Evolutionary conservation across 2,329 filamentous ascomycete genomes (phyloP), one percentile per base, ranked within the genome.

Genomic region (Knufia petricola): DNA sequence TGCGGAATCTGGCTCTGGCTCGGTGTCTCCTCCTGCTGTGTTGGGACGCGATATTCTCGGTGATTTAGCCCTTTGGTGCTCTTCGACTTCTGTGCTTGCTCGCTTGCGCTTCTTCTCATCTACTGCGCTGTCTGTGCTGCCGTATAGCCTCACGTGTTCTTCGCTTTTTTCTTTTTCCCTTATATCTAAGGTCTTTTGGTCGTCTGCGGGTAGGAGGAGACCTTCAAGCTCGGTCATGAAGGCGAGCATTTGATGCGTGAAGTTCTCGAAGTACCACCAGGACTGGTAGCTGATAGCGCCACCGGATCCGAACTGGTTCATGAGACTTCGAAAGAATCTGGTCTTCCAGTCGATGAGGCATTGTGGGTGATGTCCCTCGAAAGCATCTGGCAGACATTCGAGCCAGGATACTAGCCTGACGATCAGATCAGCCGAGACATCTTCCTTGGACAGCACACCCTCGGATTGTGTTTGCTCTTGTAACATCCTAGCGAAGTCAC

Each of bases 341-440:
- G 68, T 67, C 20, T 69, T 64, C 50, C 66, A 69, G 44, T 70
- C 62, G 48, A 72, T 64, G 39, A 72, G 64, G 54, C 69, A 71
- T 47, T 68, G 66, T 1, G 68, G 63, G 39, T 62, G 63, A 50
- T 72, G 69, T 21, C 66, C 59, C 20, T 64, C 58, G 50, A 71
- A 72, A 1, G 63, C 57, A 3, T 61, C 53, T 4, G 67, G 61
- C 3, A 72, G 56, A 15, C 63, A 66, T 24, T 70, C 56, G 23
- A 72, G 66, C 52, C 70, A 71, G 15, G 62, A 62, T 19, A 71
- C 65, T 68, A 69, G 71, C 52, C 68, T 68, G 50, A 71, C 69
- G 0, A 60, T 48, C 21, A 56, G 49, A 21, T 24, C 41, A 19
- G 32, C 21, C 7, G 20, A 48, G 13, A 21, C 45, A 24, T 45